Base-by-base conservation (phyloP, 108 stramenopile species). In the Nitzschia sp. region DNA sequence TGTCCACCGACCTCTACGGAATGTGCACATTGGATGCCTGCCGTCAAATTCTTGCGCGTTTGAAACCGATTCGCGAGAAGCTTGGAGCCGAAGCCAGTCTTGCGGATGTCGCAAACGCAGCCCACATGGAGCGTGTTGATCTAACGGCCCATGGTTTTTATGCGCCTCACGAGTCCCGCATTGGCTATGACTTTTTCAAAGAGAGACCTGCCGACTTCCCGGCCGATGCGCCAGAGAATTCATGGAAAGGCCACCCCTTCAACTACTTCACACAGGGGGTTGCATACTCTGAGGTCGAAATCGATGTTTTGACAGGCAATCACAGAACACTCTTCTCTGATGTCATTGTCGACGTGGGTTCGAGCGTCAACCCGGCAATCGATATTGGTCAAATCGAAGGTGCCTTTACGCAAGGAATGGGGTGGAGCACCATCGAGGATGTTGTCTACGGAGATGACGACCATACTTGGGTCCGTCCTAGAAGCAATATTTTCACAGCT, bases 311-410 rank as follows among this genome's bases (percentile, higher is more conserved):
- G 54, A 91, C 95, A 30, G 97, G 97, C 18, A 92, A 97, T 63
- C 90, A 89, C 66, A 70, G 78, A 26, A 87, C 94, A 1, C 28
- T 96, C 0, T 70, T 80, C n/a, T 77, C 94, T 24, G 97, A 98
- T 71, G 78, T 97, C 1, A 54, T 95, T 2, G 86, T 91, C 8
- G 93, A 94, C 69, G 89, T 97, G 49, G 97, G 97, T 21, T 82
- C 88, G 6, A 93, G 89, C 61, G 94, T 98, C 79, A 98, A 98
- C 70, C 97, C 97, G 5, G 85, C 91, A 5, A 95, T 98, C 60
- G 97, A 98, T 71, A 91, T 98, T 61, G 97, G 97, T 30, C 97
- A 98, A 65, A 95, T 98, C 51, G 97, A 98, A 67, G 97, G 97
- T 19, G 97, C 96, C 5, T 98, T 98, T 64, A 81, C 94, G 2